Percentiles rank a stretch among this genome's conserved stretches.
phyloP scores from a whole-genome alignment of 1,284 basidiomycete genomes.

The Puccinia coronata region DNA sequence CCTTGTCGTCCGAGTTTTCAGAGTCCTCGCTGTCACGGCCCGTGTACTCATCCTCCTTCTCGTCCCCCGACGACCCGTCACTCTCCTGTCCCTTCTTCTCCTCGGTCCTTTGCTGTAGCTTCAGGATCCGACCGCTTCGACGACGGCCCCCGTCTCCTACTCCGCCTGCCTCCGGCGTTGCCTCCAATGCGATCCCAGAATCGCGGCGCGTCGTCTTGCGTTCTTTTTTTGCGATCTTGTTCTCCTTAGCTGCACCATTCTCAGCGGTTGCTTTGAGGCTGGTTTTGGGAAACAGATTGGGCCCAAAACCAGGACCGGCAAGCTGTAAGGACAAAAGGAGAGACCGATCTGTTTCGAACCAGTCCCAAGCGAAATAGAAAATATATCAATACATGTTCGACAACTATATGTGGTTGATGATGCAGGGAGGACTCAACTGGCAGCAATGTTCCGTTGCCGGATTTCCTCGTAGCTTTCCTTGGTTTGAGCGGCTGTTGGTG shows the following conservation, averaged over 20 bases:
- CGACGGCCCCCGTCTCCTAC: neutral
- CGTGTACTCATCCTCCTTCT: neutral
- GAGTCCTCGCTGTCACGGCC: neutral
- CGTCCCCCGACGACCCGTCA: neutral
- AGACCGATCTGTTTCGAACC: constrained; percentile 27
- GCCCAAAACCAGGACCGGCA: constrained; percentile 11
- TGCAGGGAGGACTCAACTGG: constrained; percentile 7
- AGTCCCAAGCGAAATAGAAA: neutral
- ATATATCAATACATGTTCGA: neutral
- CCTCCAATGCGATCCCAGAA: neutral
- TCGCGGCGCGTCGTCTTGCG: constrained; percentile 17
- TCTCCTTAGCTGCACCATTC: neutral
- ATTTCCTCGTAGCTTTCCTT: constrained; percentile 40
- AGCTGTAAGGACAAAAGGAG: constrained; percentile 45
- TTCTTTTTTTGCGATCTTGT: neutral
- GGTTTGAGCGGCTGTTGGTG: neutral
- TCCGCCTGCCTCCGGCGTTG: neutral
- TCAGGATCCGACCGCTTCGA: constrained; percentile 28
- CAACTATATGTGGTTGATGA: neutral
- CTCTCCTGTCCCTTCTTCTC: neutral
- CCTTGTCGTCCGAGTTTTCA: constrained; percentile 18
- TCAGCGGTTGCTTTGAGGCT: neutral
- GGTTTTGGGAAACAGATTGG: constrained; percentile 21
- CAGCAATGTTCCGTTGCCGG: constrained; percentile 43
- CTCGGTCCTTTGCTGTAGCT: neutral